Evolutionary conservation across 2,329 filamentous ascomycete species (phyloP).

Genomic region (Phoma sp.): DNA sequence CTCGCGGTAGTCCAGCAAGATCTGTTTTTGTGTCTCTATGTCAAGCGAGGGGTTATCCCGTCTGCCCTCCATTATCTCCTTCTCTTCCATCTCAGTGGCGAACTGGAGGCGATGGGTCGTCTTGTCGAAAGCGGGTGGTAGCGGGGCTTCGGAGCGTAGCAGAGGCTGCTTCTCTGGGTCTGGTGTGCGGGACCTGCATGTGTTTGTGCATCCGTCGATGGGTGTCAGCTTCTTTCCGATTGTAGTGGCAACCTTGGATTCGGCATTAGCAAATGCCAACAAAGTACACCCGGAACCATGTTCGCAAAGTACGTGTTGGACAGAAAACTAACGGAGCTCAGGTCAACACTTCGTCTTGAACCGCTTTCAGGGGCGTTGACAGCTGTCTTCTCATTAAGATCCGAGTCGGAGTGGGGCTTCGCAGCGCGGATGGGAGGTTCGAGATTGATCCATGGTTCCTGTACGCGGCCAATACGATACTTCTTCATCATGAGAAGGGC

Average conservation of each 20-base stretch:
- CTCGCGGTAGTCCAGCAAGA: slow-evolving; percentile 62
- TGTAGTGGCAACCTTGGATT: slow-evolving; percentile 33
- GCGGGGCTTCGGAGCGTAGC: slow-evolving; percentile 10
- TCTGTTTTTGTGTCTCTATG: slow-evolving; percentile 61
- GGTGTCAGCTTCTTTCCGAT: slow-evolving; percentile 34
- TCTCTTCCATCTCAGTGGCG: slow-evolving; percentile 44
- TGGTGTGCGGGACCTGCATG: slow-evolving; percentile 29
- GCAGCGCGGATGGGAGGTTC: slow-evolving; percentile 66
- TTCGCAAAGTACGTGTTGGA: slow-evolving; percentile 7
- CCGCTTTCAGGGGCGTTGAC: slow-evolving; percentile 7
- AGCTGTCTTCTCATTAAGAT: slow-evolving; percentile 22
- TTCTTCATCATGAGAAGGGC: slow-evolving; percentile 66
- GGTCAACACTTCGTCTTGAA: slow-evolving; percentile 36
- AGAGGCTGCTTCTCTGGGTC: slow-evolving; percentile 37
- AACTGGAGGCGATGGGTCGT: slow-evolving; percentile 38
- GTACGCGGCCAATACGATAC: slow-evolving; percentile 66
- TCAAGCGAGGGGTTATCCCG: slow-evolving; percentile 61
- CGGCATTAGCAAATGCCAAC: slow-evolving; percentile 26
- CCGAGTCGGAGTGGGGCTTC: slow-evolving; percentile 44
- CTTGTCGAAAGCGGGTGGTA: slow-evolving; percentile 23
- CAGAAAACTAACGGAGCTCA: slow-evolving; percentile 37
- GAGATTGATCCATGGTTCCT: slow-evolving; percentile 64
- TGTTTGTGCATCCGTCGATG: slow-evolving; percentile 19
- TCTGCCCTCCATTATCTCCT: slow-evolving; percentile 48
- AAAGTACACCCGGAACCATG: slow-evolving; percentile 7